These are phyloP conservation scores for Orbilia blumenaviensis DNA, from an alignment of 2,329 filamentous ascomycete genomes.

Conservation along the genomic window DNA sequence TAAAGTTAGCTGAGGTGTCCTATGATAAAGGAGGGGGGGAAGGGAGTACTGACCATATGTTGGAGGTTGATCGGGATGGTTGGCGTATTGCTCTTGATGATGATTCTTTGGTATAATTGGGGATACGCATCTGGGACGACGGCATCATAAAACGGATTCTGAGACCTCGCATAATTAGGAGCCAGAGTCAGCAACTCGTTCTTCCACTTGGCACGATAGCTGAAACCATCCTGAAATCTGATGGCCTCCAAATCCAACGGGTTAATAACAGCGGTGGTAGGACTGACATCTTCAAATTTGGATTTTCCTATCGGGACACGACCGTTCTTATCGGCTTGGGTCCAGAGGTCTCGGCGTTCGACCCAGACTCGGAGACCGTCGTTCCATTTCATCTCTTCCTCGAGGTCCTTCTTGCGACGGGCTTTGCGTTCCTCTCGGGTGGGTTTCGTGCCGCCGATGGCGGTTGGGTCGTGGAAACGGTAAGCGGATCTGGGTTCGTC, in stretches of 20 bases:
- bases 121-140: slow-evolving; percentile 55
- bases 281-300: slow-evolving; percentile 57
- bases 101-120: slow-evolving; percentile 56
- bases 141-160: slow-evolving; percentile 55
- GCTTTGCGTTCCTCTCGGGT: slow-evolving; percentile 40
- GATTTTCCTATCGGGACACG: slow-evolving; percentile 56
- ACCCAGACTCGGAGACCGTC: slow-evolving; percentile 55
- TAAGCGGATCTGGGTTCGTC: slow-evolving; percentile 49
- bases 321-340: slow-evolving; percentile 56
- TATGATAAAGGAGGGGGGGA: background rate
- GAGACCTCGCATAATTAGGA: slow-evolving; percentile 22
- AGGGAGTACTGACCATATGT: slow-evolving; percentile 51
- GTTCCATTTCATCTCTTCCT: slow-evolving; percentile 57
- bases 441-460: slow-evolving; percentile 28
- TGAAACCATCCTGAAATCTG: slow-evolving; percentile 19
- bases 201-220: slow-evolving; percentile 27
- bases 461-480: slow-evolving; percentile 48
- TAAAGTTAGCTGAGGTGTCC: background rate
- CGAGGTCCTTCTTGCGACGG: slow-evolving; percentile 42
- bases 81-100: slow-evolving; percentile 54
- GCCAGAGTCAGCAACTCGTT: slow-evolving; percentile 37
- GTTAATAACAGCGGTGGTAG: background rate
- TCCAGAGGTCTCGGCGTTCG: slow-evolving; percentile 57
- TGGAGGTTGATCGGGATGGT: slow-evolving; percentile 57
- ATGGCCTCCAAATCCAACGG: slow-evolving; percentile 4